Conservation (phyloP, 2,329 filamentous ascomycete species). For the Leptographium radiaticola region DNA sequence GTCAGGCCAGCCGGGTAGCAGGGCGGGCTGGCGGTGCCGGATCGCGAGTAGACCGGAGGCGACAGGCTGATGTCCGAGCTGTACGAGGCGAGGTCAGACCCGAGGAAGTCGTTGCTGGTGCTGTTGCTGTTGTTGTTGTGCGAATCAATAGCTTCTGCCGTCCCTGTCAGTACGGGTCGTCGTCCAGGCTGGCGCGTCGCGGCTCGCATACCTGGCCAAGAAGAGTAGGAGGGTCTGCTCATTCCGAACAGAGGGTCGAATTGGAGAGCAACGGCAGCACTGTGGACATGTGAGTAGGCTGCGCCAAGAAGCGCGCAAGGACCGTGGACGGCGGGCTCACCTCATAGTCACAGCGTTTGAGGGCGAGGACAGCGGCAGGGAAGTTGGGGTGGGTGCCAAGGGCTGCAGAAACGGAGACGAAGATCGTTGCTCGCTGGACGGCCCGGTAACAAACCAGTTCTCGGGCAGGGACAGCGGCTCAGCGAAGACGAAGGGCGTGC, state of each 20-base stretch:
- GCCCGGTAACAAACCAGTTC: neutral
- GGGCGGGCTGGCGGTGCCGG: slow-evolving; percentile 45
- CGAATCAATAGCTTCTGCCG: slow-evolving; percentile 17
- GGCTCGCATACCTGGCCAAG: slow-evolving; percentile 10
- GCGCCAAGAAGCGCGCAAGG: neutral
- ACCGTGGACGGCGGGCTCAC: neutral
- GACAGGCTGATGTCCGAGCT: slow-evolving; percentile 38
- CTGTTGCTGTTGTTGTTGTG: slow-evolving; percentile 4
- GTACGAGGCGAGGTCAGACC: slow-evolving; percentile 33
- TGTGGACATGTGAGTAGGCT: neutral
- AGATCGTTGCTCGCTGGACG: neutral
- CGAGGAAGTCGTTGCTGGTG: slow-evolving; percentile 21
- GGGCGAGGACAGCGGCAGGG: neutral
- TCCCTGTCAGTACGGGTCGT: neutral
- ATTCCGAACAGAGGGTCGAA: slow-evolving; percentile 12
- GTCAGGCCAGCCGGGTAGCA: slow-evolving; percentile 31
- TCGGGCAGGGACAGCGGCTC: neutral
- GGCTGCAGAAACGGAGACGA: neutral
- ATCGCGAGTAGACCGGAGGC: slow-evolving; percentile 35
- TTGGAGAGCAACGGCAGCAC: slow-evolving; percentile 11
- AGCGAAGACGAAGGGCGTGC: neutral
- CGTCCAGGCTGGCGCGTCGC: neutral
- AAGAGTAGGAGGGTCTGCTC: slow-evolving; percentile 9
- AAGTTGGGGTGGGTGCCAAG: neutral
- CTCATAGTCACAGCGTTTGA: neutral